These are phyloP conservation scores for Epichloe glyceriae DNA, from an alignment of 2,329 filamentous ascomycete species.

Conservation along the genomic window DNA sequence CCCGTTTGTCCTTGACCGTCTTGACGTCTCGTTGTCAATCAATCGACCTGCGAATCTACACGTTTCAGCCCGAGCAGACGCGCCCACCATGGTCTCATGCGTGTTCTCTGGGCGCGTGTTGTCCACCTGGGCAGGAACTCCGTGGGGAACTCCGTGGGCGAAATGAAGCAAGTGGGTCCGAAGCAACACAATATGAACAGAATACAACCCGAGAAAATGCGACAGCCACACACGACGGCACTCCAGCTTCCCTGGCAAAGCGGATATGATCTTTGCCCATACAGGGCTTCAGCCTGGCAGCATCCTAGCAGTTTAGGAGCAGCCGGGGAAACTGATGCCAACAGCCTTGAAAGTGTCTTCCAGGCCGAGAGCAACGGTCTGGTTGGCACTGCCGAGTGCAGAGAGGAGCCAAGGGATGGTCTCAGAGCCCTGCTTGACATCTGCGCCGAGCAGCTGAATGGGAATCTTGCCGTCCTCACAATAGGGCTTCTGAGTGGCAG, in stretches of 20 bases:
- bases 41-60: constrained; percentile 2
- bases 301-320: not conserved
- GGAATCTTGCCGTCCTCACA: constrained; percentile 43
- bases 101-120: not conserved
- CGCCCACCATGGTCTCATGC: not conserved
- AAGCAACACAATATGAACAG: not conserved
- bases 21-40: not conserved
- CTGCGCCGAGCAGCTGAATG: constrained; percentile 39
- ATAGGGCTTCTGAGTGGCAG: constrained; percentile 27
- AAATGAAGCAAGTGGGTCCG: not conserved
- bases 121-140: not conserved
- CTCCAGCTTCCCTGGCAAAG: not conserved
- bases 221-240: not conserved
- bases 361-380: constrained; percentile 40
- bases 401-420: constrained; percentile 42
- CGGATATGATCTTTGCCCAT: not conserved
- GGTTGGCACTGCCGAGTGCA: constrained; percentile 37
- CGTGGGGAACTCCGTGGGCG: not conserved
- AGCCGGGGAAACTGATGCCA: constrained; percentile 5
- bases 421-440: constrained; percentile 37
- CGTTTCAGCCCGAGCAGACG: not conserved
- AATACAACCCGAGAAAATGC: not conserved
- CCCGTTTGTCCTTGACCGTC: not conserved
- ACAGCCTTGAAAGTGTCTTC: constrained; percentile 25
- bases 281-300: not conserved